A percentile compares a stretch with the other conserved stretches of the same genome.
phyloP scores from a whole-genome alignment of 2,329 filamentous ascomycete genomes.

The Curvularia eragrostidis region DNA sequence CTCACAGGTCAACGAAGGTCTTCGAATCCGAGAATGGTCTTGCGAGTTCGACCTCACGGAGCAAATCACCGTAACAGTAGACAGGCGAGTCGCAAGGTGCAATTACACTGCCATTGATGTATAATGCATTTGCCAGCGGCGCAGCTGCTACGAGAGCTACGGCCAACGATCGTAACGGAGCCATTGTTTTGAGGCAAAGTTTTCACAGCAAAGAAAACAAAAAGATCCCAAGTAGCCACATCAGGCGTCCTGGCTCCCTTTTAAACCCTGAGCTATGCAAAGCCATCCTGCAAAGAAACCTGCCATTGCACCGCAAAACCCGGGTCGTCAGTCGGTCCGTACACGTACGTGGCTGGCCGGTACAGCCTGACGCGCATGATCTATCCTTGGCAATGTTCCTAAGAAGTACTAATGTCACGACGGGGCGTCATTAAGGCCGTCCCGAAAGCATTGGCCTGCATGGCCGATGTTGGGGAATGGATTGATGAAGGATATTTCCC shows the following conservation, averaged over 20 bases:
- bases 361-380: slow-evolving; percentile 5
- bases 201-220: slow-evolving; percentile 7
- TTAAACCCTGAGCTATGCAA: slow-evolving; percentile 12
- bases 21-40: slow-evolving; percentile 71
- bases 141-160: slow-evolving; percentile 24
- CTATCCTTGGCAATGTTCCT: slow-evolving; percentile 14
- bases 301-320: slow-evolving; percentile 13
- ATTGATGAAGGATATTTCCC: slow-evolving; percentile 17
- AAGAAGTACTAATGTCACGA: slow-evolving; percentile 5
- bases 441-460: slow-evolving; percentile 6
- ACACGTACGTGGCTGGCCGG: slow-evolving; percentile 33
- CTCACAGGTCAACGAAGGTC: slow-evolving; percentile 67
- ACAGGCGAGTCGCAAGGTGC: slow-evolving; percentile 72
- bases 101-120: slow-evolving; percentile 65
- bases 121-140: slow-evolving; percentile 55
- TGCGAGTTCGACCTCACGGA: slow-evolving; percentile 68
- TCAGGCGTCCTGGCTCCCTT: background rate
- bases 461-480: slow-evolving; percentile 8
- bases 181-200: slow-evolving; percentile 12
- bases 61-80: slow-evolving; percentile 71
- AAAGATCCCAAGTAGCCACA: slow-evolving; percentile 1
- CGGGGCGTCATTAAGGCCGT: slow-evolving; percentile 10
- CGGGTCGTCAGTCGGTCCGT: slow-evolving; percentile 11
- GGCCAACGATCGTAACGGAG: slow-evolving; percentile 21
- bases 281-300: slow-evolving; percentile 21